Evolutionary conservation across 129 eudicot genomes (phyloP).

Genomic region (Heracleum sosnowskyi): DNA sequence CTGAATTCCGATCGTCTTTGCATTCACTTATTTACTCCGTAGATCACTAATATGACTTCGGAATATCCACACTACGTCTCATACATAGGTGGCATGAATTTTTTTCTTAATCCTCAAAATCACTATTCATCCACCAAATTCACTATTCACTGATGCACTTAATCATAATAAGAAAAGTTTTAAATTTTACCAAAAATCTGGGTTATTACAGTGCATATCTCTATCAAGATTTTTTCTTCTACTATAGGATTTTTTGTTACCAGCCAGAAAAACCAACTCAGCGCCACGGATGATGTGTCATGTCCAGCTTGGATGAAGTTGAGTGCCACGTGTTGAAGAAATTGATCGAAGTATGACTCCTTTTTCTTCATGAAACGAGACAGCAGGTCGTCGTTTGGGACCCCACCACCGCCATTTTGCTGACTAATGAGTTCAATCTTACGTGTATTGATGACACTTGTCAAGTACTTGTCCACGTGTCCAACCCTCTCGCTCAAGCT

Average conservation of each 20-base stretch:
- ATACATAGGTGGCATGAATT: too few species aligned
- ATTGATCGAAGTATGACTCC: slow-evolving; percentile 44
- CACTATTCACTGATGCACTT: too few species aligned
- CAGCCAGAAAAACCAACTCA: slow-evolving; percentile 70
- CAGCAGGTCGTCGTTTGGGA: slow-evolving; percentile 52
- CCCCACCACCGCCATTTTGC: slow-evolving; percentile 27
- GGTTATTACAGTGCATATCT: slow-evolving; percentile 38
- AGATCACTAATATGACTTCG: too few species aligned
- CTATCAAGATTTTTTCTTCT: slow-evolving; percentile 43
- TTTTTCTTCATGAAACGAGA: slow-evolving; percentile 72
- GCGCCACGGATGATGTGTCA: slow-evolving; percentile 76
- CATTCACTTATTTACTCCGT: too few species aligned
- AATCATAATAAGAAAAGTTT: too few species aligned
- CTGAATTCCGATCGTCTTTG: too few species aligned
- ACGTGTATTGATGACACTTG: slow-evolving; percentile 44
- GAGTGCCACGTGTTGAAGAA: slow-evolving; percentile 59
- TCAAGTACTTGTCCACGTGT: slow-evolving; percentile 56
- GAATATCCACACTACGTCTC: too few species aligned
- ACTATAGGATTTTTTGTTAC: slow-evolving; percentile 37
- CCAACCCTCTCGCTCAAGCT: slow-evolving; percentile 40
- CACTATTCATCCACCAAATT: too few species aligned
- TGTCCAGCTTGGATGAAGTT: slow-evolving; percentile 81
- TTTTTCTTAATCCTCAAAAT: too few species aligned
- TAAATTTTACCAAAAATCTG: too few species aligned
- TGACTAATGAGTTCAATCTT: slow-evolving; percentile 48